Percentiles rank a stretch among this genome's conserved stretches.
phyloP scores from a whole-genome alignment of 2,329 filamentous ascomycete species.

The Colletotrichum caudatum region DNA sequence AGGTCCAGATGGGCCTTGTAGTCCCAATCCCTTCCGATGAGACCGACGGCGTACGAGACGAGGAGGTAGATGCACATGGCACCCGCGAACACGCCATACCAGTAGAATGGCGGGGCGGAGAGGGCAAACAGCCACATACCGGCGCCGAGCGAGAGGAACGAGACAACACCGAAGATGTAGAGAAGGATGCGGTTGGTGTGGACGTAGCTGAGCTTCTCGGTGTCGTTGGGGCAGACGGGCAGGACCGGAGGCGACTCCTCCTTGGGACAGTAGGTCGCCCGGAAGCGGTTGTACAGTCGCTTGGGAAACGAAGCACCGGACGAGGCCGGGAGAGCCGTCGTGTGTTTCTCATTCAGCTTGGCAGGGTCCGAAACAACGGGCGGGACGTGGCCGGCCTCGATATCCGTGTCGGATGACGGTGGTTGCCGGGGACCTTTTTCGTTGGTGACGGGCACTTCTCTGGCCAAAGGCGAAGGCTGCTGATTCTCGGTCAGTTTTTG shows the following conservation, averaged over 20 bases:
- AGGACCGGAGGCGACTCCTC: conserved; percentile 51
- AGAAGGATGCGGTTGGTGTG: conserved; percentile 55
- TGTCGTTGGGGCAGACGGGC: conserved; percentile 53
- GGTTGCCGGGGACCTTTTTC: conserved; percentile 36
- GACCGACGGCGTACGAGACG: conserved; percentile 55
- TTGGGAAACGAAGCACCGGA: conserved; percentile 41
- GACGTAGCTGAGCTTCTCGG: conserved; percentile 55
- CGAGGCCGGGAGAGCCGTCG: conserved; percentile 25
- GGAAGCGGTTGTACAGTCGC: conserved; percentile 45
- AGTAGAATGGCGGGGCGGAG: conserved; percentile 51
- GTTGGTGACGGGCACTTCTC: conserved; percentile 31
- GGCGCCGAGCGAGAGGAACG: conserved; percentile 54
- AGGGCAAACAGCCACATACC: conserved; percentile 58
- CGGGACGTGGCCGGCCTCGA: conserved; percentile 31
- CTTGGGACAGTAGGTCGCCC: conserved; percentile 50
- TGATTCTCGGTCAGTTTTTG: conserved; percentile 9
- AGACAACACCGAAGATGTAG: conserved; percentile 55
- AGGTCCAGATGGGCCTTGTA: conserved; percentile 50
- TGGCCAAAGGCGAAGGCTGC: conserved; percentile 40
- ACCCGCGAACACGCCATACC: conserved; percentile 54
- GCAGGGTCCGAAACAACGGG: conserved; percentile 33
- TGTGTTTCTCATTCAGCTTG: conserved; percentile 38
- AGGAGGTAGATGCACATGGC: conserved; percentile 56
- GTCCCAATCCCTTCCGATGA: conserved; percentile 55
- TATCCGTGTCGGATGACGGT: conserved; percentile 33